phyloP scores from a whole-genome alignment of 73 alveolate species.

The Symbiodinium pilosum region DNA sequence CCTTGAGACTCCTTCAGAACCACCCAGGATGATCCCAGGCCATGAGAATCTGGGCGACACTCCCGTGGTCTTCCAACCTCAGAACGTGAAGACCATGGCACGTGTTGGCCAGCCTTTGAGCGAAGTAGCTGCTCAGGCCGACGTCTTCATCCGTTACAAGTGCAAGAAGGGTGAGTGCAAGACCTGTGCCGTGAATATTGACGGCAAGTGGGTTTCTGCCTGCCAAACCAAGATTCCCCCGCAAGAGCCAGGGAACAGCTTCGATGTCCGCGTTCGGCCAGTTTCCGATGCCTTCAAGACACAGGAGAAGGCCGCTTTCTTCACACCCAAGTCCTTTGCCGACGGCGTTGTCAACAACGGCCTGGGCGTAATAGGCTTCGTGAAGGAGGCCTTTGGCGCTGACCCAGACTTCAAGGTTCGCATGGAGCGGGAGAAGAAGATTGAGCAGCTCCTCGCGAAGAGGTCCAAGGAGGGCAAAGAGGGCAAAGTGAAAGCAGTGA shows the following conservation, averaged over 20 bases:
- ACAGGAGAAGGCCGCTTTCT: constrained; percentile 77
- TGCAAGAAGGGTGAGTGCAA: constrained; percentile 94
- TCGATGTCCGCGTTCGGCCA: constrained; percentile 51
- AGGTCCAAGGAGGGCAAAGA: not conserved
- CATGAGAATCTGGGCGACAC: constrained; percentile 81
- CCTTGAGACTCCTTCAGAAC: not conserved
- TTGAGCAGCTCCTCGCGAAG: not conserved
- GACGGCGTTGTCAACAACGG: constrained; percentile 91
- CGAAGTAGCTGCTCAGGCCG: constrained; percentile 83
- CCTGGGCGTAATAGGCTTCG: constrained; percentile 69
- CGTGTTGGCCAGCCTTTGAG: constrained; percentile 64
- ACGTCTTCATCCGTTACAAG: constrained; percentile 84
- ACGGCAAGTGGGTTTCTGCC: constrained; percentile 89
- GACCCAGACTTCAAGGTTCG: constrained; percentile 84
- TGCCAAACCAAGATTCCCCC: constrained; percentile 82
- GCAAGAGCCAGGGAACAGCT: constrained; percentile 46
- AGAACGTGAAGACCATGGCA: constrained; percentile 92
- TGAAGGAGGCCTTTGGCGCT: constrained; percentile 65
- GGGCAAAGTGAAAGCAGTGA: not conserved
- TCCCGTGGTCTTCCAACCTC: constrained; percentile 85
- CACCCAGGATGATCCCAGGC: constrained; percentile 51
- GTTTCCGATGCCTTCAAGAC: constrained; percentile 59
- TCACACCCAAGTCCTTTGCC: constrained; percentile 67
- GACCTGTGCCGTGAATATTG: constrained; percentile 89
- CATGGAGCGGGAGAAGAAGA: not conserved